Evolutionary conservation across 805 yeast genomes (phyloP).

Genomic region (Danielia reshetovae): DNA sequence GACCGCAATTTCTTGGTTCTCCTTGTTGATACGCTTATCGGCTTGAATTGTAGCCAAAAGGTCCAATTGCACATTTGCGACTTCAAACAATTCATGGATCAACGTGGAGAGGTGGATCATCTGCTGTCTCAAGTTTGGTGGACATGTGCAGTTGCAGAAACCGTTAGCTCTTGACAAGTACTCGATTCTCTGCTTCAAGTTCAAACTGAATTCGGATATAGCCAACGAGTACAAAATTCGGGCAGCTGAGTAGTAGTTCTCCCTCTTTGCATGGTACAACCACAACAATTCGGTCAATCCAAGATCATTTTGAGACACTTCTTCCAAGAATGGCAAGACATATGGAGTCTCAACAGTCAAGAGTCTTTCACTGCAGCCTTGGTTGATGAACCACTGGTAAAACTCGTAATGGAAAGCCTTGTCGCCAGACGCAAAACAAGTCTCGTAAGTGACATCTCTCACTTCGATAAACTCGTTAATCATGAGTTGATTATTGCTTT

Average conservation of each 20-base stretch:
- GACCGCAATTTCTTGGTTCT: slow-evolving; percentile 48
- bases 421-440: slow-evolving; percentile 72
- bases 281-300: slow-evolving; percentile 80
- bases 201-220: slow-evolving; percentile 64
- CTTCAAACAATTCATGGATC: slow-evolving; percentile 78
- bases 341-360: slow-evolving; percentile 79
- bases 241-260: slow-evolving; percentile 80
- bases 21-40: slow-evolving; percentile 48
- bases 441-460: slow-evolving; percentile 68
- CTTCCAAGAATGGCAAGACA: slow-evolving; percentile 71
- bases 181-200: slow-evolving; percentile 74
- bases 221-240: slow-evolving; percentile 67
- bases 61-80: slow-evolving; percentile 81
- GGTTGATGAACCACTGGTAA: slow-evolving; percentile 86
- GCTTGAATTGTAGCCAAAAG: slow-evolving; percentile 44
- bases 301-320: slow-evolving; percentile 57
- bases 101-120: slow-evolving; percentile 65
- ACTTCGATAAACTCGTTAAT: slow-evolving; percentile 52
- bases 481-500: slow-evolving; percentile 33
- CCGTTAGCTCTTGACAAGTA: slow-evolving; percentile 89
- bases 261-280: slow-evolving; percentile 83
- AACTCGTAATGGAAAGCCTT: slow-evolving; percentile 86
- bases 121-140: slow-evolving; percentile 71
- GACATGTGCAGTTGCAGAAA: slow-evolving; percentile 80
- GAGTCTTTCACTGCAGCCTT: slow-evolving; percentile 72